Base-by-base conservation (phyloP, 225 moss, liverwort and hornwort genomes). In the Bryoerythrophyllum caledonicum region DNA sequence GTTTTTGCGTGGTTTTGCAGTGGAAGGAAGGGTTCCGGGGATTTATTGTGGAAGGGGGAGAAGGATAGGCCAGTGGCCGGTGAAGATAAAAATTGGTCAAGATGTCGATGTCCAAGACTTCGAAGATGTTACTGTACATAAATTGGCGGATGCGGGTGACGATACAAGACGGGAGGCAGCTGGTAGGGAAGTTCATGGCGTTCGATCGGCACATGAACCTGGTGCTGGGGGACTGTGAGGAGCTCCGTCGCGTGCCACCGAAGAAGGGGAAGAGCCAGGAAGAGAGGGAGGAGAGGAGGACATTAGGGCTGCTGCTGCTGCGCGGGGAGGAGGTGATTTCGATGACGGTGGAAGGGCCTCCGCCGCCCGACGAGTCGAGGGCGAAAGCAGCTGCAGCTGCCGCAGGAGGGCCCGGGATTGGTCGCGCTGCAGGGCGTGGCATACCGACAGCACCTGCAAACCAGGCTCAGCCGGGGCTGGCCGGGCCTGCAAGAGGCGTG, bases 131-230 rank as follows among this genome's bases (percentile, higher is more conserved):
- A 80, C 90, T 81, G 61, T 76, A 91, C 26, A 91, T 93, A 70
- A 93, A 93, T 84, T 93, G 89, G 79, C 84, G 92, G 64, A 94
- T 96, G 92, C 88, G 94, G 21, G 96, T 96, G 32, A 96, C 96
- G 0, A 92, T 96, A 65, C 94, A 96, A 79, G 96, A 96, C 78
- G 94, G 94, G 35, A 81, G 96, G 13, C 90, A 92, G 57, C 75
- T 96, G 56, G 92, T 96, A 0, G 94, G 96, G 37, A 94, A 96
- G 82, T 96, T 96, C 14, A 96, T 96, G 94, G 96, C 96, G 2
- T 96, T 96, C 32, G 96, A 96, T 84, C 89, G 94, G 20, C 96
- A 96, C 63, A 94, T 96, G 96, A 96, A 96, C 70, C 73, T 96
- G 74, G 96, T 96, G 67, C 87, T 96, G 1, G 94, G 96, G 4